Percentiles rank a stretch among this genome's conserved stretches.
Evolutionary conservation across 805 yeast species (phyloP).

Genomic region (Huiozyma sinensis): DNA sequence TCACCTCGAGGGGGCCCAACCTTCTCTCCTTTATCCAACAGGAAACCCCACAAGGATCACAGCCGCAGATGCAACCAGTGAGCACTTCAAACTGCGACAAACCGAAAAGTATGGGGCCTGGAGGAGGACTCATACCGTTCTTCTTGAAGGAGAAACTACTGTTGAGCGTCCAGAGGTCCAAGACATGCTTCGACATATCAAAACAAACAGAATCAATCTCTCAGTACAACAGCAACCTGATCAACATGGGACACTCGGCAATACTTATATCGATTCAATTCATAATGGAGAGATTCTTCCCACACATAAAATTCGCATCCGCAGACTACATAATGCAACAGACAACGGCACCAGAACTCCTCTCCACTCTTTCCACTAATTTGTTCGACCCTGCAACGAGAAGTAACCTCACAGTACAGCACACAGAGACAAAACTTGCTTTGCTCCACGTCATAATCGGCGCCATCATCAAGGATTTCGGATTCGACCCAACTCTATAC

Average conservation of each 20-base stretch:
- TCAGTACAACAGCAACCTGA: slow-evolving; percentile 8
- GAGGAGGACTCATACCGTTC: slow-evolving; percentile 5
- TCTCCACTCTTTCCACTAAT: not conserved
- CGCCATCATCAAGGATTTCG: slow-evolving; percentile 66
- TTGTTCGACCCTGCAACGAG: slow-evolving; percentile 13
- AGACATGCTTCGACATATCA: slow-evolving; percentile 36
- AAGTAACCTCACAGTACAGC: not conserved
- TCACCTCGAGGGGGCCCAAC: not conserved
- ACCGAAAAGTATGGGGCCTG: not conserved
- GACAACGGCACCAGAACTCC: not conserved
- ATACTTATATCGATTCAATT: slow-evolving; percentile 45
- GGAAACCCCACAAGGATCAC: not conserved
- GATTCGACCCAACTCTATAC: slow-evolving; percentile 46
- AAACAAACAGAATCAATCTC: slow-evolving; percentile 20
- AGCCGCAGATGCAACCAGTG: not conserved
- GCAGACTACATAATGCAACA: not conserved
- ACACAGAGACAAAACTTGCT: not conserved
- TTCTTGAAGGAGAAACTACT: slow-evolving; percentile 31
- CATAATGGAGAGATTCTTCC: slow-evolving; percentile 46
- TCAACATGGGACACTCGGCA: slow-evolving; percentile 47
- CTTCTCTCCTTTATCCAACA: not conserved
- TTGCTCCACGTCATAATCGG: slow-evolving; percentile 35
- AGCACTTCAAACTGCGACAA: not conserved
- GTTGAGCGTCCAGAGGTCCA: slow-evolving; percentile 47
- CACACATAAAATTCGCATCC: slow-evolving; percentile 14